Conservation (phyloP, 2,329 filamentous ascomycete species). For the Exophiala oligosperma region DNA sequence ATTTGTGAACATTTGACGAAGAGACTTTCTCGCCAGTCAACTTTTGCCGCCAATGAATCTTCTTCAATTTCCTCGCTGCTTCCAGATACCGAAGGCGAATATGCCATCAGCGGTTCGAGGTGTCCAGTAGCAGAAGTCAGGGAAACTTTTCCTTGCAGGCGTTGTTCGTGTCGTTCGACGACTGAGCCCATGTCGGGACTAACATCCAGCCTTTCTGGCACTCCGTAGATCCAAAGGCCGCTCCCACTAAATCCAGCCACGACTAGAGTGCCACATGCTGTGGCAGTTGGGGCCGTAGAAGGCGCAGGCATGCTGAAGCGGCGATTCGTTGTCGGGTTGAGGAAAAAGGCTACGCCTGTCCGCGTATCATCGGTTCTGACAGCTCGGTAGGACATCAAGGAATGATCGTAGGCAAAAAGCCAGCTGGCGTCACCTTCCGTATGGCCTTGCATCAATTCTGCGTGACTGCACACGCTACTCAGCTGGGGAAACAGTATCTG, state of each 20-base stretch:
- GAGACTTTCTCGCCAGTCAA: conserved; percentile 68
- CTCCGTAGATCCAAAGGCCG: conserved; percentile 76
- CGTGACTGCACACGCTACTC: conserved; percentile 76
- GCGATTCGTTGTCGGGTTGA: conserved; percentile 57
- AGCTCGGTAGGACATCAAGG: conserved; percentile 75
- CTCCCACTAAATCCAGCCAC: conserved; percentile 71
- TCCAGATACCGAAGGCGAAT: conserved; percentile 30
- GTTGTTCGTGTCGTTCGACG: conserved; percentile 28
- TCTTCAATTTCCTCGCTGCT: conserved; percentile 28
- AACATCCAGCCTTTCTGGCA: conserved; percentile 71
- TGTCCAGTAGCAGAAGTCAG: conserved; percentile 29
- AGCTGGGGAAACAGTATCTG: conserved; percentile 82
- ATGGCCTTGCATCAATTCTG: conserved; percentile 60
- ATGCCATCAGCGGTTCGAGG: conserved; percentile 30
- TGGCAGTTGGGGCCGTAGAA: conserved; percentile 67
- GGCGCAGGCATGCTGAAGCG: conserved; percentile 62
- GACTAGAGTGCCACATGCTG: conserved; percentile 69
- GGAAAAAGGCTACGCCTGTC: conserved; percentile 78
- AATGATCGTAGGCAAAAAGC: conserved; percentile 76
- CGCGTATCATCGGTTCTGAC: conserved; percentile 73
- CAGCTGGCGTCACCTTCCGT: conserved; percentile 65
- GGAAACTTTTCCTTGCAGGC: conserved; percentile 16
- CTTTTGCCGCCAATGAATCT: conserved; percentile 34
- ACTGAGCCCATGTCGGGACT: conserved; percentile 33
- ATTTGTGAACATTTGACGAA: conserved; percentile 69